Percentiles rank a stretch among this genome's conserved stretches.
phyloP scores from a whole-genome alignment of 2,329 filamentous ascomycete genomes.

The Paraphoma chrysanthemicola region DNA sequence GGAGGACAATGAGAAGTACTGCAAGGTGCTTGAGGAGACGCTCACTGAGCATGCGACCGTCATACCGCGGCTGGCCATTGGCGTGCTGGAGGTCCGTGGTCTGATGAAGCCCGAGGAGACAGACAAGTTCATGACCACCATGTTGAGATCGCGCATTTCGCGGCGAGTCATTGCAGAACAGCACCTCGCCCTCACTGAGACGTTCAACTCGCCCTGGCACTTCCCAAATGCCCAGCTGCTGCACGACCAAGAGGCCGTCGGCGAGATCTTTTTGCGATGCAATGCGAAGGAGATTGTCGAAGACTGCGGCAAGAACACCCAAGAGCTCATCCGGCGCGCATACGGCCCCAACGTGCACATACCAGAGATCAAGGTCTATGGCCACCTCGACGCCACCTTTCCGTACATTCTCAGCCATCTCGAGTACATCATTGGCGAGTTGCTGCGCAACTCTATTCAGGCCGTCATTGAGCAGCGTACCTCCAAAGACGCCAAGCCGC shows the following conservation, averaged over 20 bases:
- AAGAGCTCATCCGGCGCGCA: constrained; percentile 74
- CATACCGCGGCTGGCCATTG: constrained; percentile 93
- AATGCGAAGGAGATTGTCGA: constrained; percentile 88
- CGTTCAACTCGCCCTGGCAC: constrained; percentile 89
- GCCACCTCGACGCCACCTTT: constrained; percentile 88
- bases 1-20: constrained; percentile 89
- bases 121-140: constrained; percentile 94
- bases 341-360: constrained; percentile 75
- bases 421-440: constrained; percentile 95
- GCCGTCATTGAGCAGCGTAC: constrained; percentile 80
- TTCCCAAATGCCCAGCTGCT: constrained; percentile 76
- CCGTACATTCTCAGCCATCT: constrained; percentile 96
- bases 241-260: constrained; percentile 80
- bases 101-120: constrained; percentile 81
- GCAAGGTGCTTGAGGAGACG: constrained; percentile 78
- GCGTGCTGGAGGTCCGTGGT: constrained; percentile 86
- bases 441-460: constrained; percentile 93
- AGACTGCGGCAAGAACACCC: constrained; percentile 78
- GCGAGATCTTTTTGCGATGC: constrained; percentile 93
- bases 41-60: constrained; percentile 89
- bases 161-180: constrained; percentile 97
- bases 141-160: constrained; percentile 92
- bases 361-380: constrained; percentile 81
- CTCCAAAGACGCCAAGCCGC: constrained; percentile 59
- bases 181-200: constrained; percentile 92